These are phyloP conservation scores for Tylopilus sp. DNA, from an alignment of 1,284 basidiomycete species.

Conservation along the genomic window DNA sequence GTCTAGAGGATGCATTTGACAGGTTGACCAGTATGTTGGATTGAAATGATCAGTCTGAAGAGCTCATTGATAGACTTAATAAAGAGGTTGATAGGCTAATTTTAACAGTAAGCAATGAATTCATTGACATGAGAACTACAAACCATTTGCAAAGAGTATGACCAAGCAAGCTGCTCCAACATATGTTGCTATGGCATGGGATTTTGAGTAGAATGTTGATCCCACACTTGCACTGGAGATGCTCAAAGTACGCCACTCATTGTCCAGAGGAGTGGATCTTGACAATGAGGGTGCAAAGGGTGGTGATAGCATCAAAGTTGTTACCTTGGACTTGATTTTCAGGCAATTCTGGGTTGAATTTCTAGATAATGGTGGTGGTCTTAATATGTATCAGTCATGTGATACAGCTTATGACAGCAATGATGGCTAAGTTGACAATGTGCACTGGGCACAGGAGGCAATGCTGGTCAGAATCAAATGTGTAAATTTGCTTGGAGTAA, in stretches of 20 bases:
- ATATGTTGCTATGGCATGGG: not conserved
- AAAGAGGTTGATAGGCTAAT: no score
- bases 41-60: no score
- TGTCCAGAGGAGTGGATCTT: not conserved
- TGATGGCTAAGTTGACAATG: not conserved
- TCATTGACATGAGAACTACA: no score
- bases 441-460: not conserved
- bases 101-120: no score
- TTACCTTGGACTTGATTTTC: not conserved
- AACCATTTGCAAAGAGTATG: not conserved
- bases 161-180: not conserved
- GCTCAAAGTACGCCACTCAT: not conserved
- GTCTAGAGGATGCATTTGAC: no score
- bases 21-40: no score
- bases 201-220: not conserved
- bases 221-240: not conserved
- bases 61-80: no score
- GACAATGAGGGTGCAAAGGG: not conserved
- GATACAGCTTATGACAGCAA: not conserved
- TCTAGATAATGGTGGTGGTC: not conserved
- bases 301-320: not conserved
- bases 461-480: not conserved
- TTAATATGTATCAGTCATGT: not conserved
- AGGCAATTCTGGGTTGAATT: not conserved
- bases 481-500: not conserved